phyloP scores from a whole-genome alignment of 805 yeast species.

The Kuraishia borneana region DNA sequence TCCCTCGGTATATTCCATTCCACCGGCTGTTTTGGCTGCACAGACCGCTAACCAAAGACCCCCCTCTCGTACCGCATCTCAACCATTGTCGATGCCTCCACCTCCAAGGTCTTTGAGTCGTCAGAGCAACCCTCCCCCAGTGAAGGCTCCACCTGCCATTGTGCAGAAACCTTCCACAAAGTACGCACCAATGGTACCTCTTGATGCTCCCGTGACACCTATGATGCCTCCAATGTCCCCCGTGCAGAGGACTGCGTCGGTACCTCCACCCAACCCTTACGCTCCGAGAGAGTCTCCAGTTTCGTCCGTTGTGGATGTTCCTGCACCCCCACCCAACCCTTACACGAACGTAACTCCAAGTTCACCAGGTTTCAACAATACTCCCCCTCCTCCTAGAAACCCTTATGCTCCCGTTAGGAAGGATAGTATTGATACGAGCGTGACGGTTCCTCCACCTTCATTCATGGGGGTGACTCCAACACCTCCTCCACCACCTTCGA shows the following conservation, averaged over 20 bases:
- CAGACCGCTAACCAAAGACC: constrained; percentile 8
- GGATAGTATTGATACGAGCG: constrained; percentile 7
- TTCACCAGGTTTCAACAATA: no score
- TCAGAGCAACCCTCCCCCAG: constrained; percentile 12
- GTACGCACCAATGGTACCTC: constrained; percentile 6
- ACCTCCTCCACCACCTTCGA: constrained; percentile 8
- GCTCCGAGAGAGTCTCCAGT: constrained; percentile 20
- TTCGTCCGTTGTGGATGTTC: constrained; percentile 3
- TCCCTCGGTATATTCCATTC: constrained; percentile 11
- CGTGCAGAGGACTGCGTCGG: not conserved
- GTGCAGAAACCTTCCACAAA: constrained; percentile 6
- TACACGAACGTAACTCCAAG: no score
- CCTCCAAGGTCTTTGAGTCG: constrained; percentile 16
- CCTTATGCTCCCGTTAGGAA: constrained; percentile 19
- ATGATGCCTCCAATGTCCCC: not conserved
- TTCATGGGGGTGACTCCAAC: constrained; percentile 1
- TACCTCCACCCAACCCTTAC: constrained; percentile 15
- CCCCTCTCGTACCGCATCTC: constrained; percentile 16
- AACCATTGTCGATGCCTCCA: constrained; percentile 17
- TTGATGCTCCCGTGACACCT: not conserved
- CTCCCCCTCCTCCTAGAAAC: constrained; percentile 15
- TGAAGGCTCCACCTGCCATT: constrained; percentile 7
- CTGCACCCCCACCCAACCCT: not conserved
- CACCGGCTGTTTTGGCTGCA: constrained; percentile 8
- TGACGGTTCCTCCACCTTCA: constrained; percentile 9